These are phyloP conservation scores for Hygrocybe punicea DNA, from an alignment of 768 basidiomycete genomes.

Conservation along the genomic window DNA sequence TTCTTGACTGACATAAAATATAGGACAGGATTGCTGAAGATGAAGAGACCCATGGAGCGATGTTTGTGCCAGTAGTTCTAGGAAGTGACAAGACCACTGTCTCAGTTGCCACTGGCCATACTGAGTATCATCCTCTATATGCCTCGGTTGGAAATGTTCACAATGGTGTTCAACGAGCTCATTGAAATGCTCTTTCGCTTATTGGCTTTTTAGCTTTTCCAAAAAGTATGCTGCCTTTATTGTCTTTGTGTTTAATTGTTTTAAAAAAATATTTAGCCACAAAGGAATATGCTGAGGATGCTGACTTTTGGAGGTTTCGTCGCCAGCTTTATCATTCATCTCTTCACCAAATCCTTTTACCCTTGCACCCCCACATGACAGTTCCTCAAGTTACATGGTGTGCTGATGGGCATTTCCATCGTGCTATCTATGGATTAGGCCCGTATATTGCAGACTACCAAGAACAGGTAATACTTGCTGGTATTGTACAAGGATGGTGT, in stretches of 20 bases:
- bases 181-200: conserved; percentile 26
- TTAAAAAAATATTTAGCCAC: too few species aligned
- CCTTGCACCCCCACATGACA: too few species aligned
- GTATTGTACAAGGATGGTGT: too few species aligned
- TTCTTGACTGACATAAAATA: neutral
- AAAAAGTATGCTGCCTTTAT: conserved; percentile 20
- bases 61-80: conserved; percentile 29
- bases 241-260: neutral
- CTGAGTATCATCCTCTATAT: conserved; percentile 37
- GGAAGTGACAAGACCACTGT: conserved; percentile 40
- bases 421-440: too few species aligned
- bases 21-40: conserved; percentile 2
- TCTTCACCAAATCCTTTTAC: too few species aligned
- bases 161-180: conserved; percentile 31
- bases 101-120: conserved; percentile 37
- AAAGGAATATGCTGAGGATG: too few species aligned
- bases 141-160: conserved; percentile 31
- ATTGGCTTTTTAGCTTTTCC: conserved; percentile 31
- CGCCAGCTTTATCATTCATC: too few species aligned
- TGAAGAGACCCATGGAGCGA: conserved; percentile 4
- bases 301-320: too few species aligned
- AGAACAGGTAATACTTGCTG: too few species aligned
- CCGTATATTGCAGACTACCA: too few species aligned
- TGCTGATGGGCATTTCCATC: too few species aligned
- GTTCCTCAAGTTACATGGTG: too few species aligned